A percentile compares a stretch with the other conserved stretches of the same genome.
These are phyloP conservation scores for Ogataea neopini DNA, from an alignment of 805 yeast species.

Conservation along the genomic window DNA sequence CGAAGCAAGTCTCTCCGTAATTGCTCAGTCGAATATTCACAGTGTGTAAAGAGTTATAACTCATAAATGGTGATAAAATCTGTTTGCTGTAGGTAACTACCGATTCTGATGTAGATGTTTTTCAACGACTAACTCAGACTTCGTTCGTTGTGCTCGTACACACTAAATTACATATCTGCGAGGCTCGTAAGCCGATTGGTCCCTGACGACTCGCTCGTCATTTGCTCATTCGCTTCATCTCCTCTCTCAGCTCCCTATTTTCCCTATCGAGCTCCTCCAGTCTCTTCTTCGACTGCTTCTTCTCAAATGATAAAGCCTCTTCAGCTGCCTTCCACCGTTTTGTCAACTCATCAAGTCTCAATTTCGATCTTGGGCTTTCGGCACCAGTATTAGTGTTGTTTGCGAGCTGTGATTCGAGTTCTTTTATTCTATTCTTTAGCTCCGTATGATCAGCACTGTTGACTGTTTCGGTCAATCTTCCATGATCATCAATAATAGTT, in stretches of 20 bases:
- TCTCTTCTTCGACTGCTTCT: slow-evolving; percentile 52
- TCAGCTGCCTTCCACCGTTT: slow-evolving; percentile 70
- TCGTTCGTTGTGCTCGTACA: no score
- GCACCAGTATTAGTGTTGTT: neutral
- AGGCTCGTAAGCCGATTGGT: no score
- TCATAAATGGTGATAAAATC: neutral
- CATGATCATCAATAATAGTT: slow-evolving; percentile 59
- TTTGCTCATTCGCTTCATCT: neutral
- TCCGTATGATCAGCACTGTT: neutral
- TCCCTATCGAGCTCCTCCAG: slow-evolving; percentile 57
- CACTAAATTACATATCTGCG: no score
- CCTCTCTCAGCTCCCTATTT: slow-evolving; percentile 39
- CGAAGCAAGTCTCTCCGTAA: no score
- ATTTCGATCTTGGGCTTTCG: slow-evolving; percentile 34
- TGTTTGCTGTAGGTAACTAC: neutral
- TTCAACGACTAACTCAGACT: no score
- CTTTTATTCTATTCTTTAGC: slow-evolving; percentile 12
- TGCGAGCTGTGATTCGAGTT: neutral
- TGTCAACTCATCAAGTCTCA: slow-evolving; percentile 62
- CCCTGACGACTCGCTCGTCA: neutral
- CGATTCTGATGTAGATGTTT: no score
- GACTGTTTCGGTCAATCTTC: slow-evolving; percentile 21
- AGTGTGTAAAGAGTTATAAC: no score
- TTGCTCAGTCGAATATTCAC: no score
- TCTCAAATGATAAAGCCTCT: slow-evolving; percentile 65